Conservation (phyloP, 2,329 filamentous ascomycete genomes). For the Metarhizium robertsii region DNA sequence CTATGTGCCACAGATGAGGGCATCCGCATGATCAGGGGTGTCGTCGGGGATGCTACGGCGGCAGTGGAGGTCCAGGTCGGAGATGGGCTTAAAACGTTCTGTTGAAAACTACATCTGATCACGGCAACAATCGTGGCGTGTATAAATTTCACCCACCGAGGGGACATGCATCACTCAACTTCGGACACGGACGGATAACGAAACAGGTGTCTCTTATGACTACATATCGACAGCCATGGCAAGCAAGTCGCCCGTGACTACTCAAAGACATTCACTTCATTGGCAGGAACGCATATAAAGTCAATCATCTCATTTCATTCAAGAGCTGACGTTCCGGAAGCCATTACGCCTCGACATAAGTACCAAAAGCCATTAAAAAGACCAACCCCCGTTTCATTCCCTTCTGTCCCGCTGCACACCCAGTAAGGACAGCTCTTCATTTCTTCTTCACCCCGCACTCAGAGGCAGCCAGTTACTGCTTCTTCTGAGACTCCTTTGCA, state of each 20-base stretch:
- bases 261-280: not conserved
- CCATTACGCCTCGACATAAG: slow-evolving; percentile 23
- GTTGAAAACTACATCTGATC: too few relatives aligned
- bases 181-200: not conserved
- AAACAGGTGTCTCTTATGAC: not conserved
- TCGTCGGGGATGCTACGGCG: too few relatives aligned
- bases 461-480: slow-evolving; percentile 15
- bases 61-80: too few relatives aligned
- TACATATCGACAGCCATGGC: not conserved
- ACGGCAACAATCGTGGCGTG: too few relatives aligned
- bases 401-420: slow-evolving; percentile 26
- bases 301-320: slow-evolving; percentile 26
- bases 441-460: not conserved
- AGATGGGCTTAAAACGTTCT: too few relatives aligned
- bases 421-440: slow-evolving; percentile 18
- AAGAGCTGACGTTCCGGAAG: slow-evolving; percentile 26
- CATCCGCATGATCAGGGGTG: too few relatives aligned
- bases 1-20: too few relatives aligned
- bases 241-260: not conserved
- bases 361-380: not conserved
- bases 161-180: not conserved
- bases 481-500: slow-evolving; percentile 53
- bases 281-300: not conserved
- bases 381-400: not conserved
- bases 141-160: too few relatives aligned